phyloP scores from a whole-genome alignment of 805 yeast species.

The Kodamaea nitidulidarum region DNA sequence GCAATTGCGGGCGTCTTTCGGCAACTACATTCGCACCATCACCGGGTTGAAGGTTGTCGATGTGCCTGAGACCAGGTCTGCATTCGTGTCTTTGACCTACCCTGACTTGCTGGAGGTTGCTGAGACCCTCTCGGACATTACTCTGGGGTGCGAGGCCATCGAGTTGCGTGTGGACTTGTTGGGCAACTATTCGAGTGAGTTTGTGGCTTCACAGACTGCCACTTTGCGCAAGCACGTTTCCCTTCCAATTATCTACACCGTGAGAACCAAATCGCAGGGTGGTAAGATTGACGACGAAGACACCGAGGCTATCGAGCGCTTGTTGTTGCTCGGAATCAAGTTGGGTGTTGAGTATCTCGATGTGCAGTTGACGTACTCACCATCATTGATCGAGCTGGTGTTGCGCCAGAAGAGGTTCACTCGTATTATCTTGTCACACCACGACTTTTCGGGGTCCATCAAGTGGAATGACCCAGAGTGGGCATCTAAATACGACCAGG shows the following conservation, averaged over 20 bases:
- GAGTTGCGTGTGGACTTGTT: conserved; percentile 80
- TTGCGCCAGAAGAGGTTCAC: conserved; percentile 55
- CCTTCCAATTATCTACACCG: conserved; percentile 77
- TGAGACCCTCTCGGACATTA: conserved; percentile 47
- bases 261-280: conserved; percentile 77
- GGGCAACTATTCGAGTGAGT: conserved; percentile 44
- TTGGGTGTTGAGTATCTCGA: conserved; percentile 81
- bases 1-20: conserved; percentile 56
- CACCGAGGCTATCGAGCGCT: conserved; percentile 43
- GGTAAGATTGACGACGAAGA: conserved; percentile 67
- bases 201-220: conserved; percentile 72
- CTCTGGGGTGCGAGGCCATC: conserved; percentile 74
- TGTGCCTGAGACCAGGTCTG: conserved; percentile 50
- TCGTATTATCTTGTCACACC: conserved; percentile 77
- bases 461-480: conserved; percentile 71
- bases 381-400: conserved; percentile 47
- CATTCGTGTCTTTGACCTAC: conserved; percentile 69
- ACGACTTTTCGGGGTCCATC: conserved; percentile 60
- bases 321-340: conserved; percentile 62
- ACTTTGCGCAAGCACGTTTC: conserved; percentile 57
- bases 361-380: conserved; percentile 69
- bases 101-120: conserved; percentile 50
- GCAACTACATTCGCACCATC: conserved; percentile 53
- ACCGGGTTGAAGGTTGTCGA: conserved; percentile 47
- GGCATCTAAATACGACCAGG: conserved; percentile 68